Base-by-base conservation (phyloP, 805 yeast genomes). In the Hyphopichia homilentoma region DNA sequence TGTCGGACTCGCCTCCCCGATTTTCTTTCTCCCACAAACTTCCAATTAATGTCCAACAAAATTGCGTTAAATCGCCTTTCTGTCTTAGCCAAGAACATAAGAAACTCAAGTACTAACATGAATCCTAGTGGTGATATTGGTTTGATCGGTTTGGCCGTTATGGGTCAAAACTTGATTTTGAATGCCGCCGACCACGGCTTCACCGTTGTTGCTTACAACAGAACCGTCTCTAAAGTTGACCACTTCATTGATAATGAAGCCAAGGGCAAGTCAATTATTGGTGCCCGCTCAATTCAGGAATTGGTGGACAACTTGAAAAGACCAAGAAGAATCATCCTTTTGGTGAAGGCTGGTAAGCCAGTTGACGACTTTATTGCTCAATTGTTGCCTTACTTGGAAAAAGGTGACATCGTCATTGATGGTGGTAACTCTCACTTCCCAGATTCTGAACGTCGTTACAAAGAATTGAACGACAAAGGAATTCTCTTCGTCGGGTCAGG, bases 381-480 rank as follows among this genome's bases (percentile, higher is more conserved):
- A 69, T 73, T 93, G 59, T 65, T 85, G 52, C 97, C 97, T 57
- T 75, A 77, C 74, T 76, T 93, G 68, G 98, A 90, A 65, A 73
- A 85, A 68, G 97, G 95, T 48, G 98, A 90, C 68, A 93, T 90
- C 75, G 86, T 90, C 79, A 93, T 90, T 57, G 98, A 90, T 59
- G 98, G 98, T 74, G 98, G 98, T 76, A 90, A 90, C 87, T 93
- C 97, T 28, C 96, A 90, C 70, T 90, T 82, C 93, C 96, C 96
- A 66, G 98, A 90, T 72, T 66, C 96, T 41, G 89, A 89, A 84
- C 88, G 97, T 73, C 86, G 98, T 70, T 87, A 69, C 75, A 90
- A 76, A 39, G 95, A 88, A 61, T 78, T 90, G 63, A 79, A 83
- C 65, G 72, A 67, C 36, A 80, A 90, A 75, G 97, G 95, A 27